Evolutionary conservation across 345 rosid genomes (phyloP), one percentile per base, ranked within the genome.

Genomic region (Pelargonium nanum): DNA sequence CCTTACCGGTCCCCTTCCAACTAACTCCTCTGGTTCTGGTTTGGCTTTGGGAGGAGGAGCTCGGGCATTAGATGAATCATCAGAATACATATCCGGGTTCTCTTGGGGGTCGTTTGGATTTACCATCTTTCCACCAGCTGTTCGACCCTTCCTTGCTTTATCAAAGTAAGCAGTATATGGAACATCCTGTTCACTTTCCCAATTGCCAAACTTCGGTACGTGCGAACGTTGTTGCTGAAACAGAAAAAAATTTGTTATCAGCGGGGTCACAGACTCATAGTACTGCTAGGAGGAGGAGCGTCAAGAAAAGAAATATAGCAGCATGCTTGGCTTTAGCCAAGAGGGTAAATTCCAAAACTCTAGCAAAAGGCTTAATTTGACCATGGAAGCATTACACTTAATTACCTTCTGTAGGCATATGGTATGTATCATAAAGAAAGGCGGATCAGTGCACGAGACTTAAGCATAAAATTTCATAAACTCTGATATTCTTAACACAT

Each of bases 191-290:
- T 77, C 89, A 51, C 74, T 65, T 22, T 82, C 91, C 96, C 95
- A 92, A 67, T 92, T 83, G 60, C 98, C 98, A 74, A 92, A 92
- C 60, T 80, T 77, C 1, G 98, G 96, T 26, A 88, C 98, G 34
- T 72, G 78, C 0, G 90, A 73, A 51, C 82, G 91, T 68, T 89
- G 85, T 87, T 85, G 83, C 61, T 24, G 25, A 63, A 60, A 67
- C 1, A 53, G 12, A 56, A 26, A 65, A 54, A 24, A 69, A 24
- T 10, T 51, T 48, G 66, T 72, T 72, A 79, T 51, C n/a, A n/a
- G n/a, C n/a, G n/a, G n/a, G n/a, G n/a, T n/a, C n/a, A n/a, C n/a
- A n/a, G n/a, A n/a, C n/a, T n/a, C n/a, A n/a, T n/a, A n/a, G n/a
- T 34, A 28, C 55, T 26, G 54, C 34, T 30, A 32, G 6, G 51